Evolutionary conservation across 495 filamentous ascomycete genomes (phyloP).

Genomic region (Talaromyces adpressus): DNA sequence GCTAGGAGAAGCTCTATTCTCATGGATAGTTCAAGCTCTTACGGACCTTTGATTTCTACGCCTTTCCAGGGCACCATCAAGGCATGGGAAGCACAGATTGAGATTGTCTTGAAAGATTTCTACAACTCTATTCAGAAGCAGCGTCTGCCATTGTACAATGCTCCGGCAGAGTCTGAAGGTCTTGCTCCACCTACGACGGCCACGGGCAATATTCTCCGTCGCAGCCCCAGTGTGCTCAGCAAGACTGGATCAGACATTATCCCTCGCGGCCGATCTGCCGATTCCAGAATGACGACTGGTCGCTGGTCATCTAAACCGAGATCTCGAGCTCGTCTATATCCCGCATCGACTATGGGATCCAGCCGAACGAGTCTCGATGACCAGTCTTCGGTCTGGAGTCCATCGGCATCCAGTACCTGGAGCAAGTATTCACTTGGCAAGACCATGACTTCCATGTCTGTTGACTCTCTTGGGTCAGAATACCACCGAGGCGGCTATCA

Average conservation of each 20-base stretch:
- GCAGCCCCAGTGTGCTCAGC: constrained; percentile 83
- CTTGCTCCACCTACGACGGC: constrained; percentile 23
- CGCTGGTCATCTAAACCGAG: constrained; percentile 82
- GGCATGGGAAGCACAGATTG: constrained; percentile 85
- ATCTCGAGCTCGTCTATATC: constrained; percentile 73
- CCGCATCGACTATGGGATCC: constrained; percentile 73
- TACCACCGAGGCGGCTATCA: constrained; percentile 70
- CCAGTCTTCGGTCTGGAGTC: constrained; percentile 83
- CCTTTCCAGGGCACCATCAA: constrained; percentile 71
- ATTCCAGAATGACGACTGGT: constrained; percentile 56
- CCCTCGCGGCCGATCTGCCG: constrained; percentile 64
- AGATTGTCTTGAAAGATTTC: constrained; percentile 84
- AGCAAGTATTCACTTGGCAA: constrained; percentile 89
- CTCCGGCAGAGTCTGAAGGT: constrained; percentile 38
- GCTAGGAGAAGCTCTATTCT: constrained; percentile 3
- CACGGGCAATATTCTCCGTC: constrained; percentile 55
- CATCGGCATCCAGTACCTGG: constrained; percentile 83
- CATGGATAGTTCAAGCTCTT: constrained; percentile 14
- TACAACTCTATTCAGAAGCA: constrained; percentile 84
- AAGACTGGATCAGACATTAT: constrained; percentile 75
- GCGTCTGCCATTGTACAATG: constrained; percentile 74
- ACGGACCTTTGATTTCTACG: constrained; percentile 64
- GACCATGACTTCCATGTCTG: constrained; percentile 82
- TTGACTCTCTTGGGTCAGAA: constrained; percentile 77
- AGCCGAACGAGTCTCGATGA: constrained; percentile 93